A percentile compares a stretch with the other conserved stretches of the same genome.
phyloP scores from a whole-genome alignment of 2,329 filamentous ascomycete species.

The Aureobasidium leucospermi region DNA sequence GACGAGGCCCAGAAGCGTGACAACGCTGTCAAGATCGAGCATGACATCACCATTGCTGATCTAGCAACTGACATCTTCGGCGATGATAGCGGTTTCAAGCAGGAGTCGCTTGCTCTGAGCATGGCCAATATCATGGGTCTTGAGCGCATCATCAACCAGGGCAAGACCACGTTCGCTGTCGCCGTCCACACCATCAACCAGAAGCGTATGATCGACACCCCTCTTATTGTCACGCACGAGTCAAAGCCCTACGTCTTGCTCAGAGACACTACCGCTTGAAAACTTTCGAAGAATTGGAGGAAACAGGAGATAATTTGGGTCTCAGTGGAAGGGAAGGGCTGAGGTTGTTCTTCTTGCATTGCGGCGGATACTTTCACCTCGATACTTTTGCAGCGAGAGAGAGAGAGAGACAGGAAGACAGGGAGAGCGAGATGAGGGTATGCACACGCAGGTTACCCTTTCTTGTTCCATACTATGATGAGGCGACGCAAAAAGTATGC shows the following conservation, averaged over 20 bases:
- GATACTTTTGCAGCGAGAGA: too few species aligned
- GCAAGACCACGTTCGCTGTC: not conserved
- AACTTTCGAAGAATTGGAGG: not conserved
- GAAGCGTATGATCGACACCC: not conserved
- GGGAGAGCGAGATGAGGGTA: too few species aligned
- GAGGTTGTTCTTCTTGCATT: not conserved
- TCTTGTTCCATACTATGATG: too few species aligned
- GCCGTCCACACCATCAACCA: not conserved
- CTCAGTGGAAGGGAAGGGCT: too few species aligned
- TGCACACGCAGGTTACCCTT: too few species aligned
- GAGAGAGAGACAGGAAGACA: too few species aligned
- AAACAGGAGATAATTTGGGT: not conserved
- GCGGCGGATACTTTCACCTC: not conserved
- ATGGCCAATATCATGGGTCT: not conserved
- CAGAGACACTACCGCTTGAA: not conserved
- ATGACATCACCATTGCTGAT: not conserved
- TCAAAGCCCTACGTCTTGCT: not conserved
- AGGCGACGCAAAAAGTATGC: too few species aligned
- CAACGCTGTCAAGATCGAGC: not conserved
- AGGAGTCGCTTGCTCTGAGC: not conserved
- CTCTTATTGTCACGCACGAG: not conserved
- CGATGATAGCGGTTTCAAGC: not conserved
- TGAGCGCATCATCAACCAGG: not conserved
- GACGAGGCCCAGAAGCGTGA: not conserved
- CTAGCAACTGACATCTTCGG: not conserved